Evolutionary conservation across 2,329 filamentous ascomycete genomes (phyloP).

Genomic region (Colletotrichum sp.): DNA sequence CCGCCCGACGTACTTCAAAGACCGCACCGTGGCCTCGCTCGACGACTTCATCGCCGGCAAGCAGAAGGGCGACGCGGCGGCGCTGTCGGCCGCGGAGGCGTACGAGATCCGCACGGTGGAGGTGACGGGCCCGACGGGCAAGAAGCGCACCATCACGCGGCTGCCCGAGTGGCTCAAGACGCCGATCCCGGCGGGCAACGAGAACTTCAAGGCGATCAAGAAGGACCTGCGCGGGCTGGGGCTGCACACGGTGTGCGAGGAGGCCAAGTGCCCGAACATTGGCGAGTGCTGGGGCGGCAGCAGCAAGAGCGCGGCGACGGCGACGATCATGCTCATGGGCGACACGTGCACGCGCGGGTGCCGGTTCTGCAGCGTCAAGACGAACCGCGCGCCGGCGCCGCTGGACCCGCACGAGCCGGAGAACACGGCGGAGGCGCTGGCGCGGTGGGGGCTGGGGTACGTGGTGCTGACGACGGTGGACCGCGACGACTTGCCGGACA

Average conservation of each 20-base stretch:
- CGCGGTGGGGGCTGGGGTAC: constrained; percentile 92
- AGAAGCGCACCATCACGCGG: constrained; percentile 70
- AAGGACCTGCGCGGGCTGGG: constrained; percentile 87
- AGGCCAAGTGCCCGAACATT: constrained; percentile 96
- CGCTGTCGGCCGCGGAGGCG: constrained; percentile 54
- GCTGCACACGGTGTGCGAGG: constrained; percentile 96
- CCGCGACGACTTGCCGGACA: constrained; percentile 88
- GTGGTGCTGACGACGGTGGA: constrained; percentile 95
- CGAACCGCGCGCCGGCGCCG: constrained; percentile 73
- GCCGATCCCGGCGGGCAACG: constrained; percentile 80
- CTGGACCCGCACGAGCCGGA: constrained; percentile 96
- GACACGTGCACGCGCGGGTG: constrained; percentile 97
- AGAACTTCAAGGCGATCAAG: constrained; percentile 94
- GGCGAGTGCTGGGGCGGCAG: constrained; percentile 96
- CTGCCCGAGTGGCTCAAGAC: constrained; percentile 97
- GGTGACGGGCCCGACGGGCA: constrained; percentile 64
- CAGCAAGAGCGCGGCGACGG: constrained; percentile 88
- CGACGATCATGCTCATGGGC: constrained; percentile 99
- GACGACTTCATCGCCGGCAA: constrained; percentile 58
- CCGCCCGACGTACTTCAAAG: constrained; percentile 64
- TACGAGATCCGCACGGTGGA: constrained; percentile 67
- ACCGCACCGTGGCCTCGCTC: constrained; percentile 61
- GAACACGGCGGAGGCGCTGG: constrained; percentile 92
- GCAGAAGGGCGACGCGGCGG: background rate
- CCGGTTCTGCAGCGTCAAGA: constrained; percentile 97